Evolutionary conservation across 1,139 yeast species (phyloP).

Genomic region (Candida neerlandica): DNA sequence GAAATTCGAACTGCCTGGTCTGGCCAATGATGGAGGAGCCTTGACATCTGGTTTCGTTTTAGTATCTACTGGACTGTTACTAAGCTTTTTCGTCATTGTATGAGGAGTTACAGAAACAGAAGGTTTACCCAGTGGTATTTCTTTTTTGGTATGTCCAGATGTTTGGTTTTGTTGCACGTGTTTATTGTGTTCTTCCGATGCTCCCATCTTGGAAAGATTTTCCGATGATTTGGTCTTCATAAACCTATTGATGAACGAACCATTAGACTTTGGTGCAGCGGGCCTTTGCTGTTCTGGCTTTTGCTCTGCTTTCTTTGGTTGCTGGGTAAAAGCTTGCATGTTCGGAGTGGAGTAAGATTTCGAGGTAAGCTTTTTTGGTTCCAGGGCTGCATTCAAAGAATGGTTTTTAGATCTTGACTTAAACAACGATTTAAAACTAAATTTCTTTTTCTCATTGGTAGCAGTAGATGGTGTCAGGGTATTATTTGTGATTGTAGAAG

Average conservation of each 20-base stretch:
- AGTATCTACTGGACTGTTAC: not conserved
- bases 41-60: not conserved
- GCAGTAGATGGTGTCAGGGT: constrained; percentile 9
- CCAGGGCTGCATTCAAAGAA: constrained; percentile 20
- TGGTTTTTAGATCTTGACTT: constrained; percentile 36
- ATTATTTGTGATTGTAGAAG: constrained; percentile 7
- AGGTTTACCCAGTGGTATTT: not conserved
- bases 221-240: constrained; percentile 28
- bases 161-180: not conserved
- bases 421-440: constrained; percentile 44
- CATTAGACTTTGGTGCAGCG: constrained; percentile 7
- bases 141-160: constrained; percentile 1
- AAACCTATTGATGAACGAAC: constrained; percentile 25
- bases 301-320: not conserved
- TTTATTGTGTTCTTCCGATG: not conserved
- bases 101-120: not conserved
- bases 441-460: constrained; percentile 38
- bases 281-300: constrained; percentile 5
- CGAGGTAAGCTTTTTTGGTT: constrained; percentile 20
- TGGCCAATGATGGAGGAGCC: constrained; percentile 5
- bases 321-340: constrained; percentile 15
- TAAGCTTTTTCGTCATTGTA: not conserved
- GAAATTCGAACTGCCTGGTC: constrained; percentile 23
- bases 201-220: constrained; percentile 17
- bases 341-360: constrained; percentile 37